A percentile compares a stretch with the other conserved stretches of the same genome.
phyloP scores from a whole-genome alignment of 2,329 filamentous ascomycete genomes.

The Fusarium dlaminii region DNA sequence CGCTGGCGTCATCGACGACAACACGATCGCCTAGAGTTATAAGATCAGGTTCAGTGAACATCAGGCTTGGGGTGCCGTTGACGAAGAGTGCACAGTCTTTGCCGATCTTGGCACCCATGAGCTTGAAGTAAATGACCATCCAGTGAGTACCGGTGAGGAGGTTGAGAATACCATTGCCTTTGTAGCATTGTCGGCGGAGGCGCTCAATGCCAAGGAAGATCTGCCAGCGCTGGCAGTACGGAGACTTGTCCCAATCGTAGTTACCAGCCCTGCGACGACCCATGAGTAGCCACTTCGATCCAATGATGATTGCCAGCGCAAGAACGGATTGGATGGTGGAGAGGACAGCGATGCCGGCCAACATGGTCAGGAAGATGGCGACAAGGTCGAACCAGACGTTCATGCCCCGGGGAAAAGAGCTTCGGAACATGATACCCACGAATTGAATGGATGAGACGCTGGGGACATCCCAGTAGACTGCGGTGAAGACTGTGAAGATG shows the following conservation, averaged over 20 bases:
- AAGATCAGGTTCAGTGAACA: constrained; percentile 1
- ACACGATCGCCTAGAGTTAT: not conserved
- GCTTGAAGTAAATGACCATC: constrained; percentile 6
- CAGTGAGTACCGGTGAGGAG: not conserved
- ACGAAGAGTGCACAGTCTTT: constrained; percentile 6
- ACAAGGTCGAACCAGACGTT: not conserved
- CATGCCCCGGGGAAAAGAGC: not conserved
- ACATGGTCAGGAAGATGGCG: constrained; percentile 1
- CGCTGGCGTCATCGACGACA: constrained; percentile 6
- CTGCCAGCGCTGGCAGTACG: constrained; percentile 14
- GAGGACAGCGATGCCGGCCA: not conserved
- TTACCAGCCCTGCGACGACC: constrained; percentile 1
- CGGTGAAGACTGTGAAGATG: not conserved
- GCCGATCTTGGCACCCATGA: not conserved
- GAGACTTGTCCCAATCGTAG: constrained; percentile 14
- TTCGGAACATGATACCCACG: not conserved
- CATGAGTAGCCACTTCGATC: constrained; percentile 2
- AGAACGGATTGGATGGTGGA: not conserved
- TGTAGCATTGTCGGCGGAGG: not conserved
- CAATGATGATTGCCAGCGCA: not conserved
- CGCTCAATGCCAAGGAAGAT: constrained; percentile 12
- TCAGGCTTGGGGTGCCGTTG: not conserved
- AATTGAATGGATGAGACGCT: constrained; percentile 3
- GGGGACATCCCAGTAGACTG: not conserved
- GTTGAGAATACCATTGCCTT: not conserved